phyloP scores from a whole-genome alignment of 1,284 basidiomycete genomes.

The Marasmius tenuissimus region DNA sequence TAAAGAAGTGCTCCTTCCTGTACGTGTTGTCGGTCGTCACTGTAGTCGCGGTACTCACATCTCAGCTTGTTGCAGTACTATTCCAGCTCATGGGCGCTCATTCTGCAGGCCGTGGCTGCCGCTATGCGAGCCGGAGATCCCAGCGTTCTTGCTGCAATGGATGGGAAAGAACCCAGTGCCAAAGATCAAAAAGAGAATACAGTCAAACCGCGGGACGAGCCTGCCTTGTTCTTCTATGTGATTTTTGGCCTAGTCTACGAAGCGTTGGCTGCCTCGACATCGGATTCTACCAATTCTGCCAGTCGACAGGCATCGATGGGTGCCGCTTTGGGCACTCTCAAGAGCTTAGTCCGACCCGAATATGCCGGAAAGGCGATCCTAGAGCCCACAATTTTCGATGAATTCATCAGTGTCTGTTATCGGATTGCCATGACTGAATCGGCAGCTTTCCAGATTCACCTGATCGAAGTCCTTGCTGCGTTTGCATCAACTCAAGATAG shows the following conservation, averaged over 20 bases:
- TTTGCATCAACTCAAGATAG: conserved; percentile 60
- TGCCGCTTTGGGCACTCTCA: conserved; percentile 81
- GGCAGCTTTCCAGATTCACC: conserved; percentile 68
- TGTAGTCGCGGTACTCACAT: not conserved
- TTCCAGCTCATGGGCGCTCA: conserved; percentile 77
- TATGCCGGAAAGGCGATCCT: conserved; percentile 82
- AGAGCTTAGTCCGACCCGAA: conserved; percentile 74
- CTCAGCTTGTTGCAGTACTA: conserved; percentile 71
- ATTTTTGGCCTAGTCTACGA: conserved; percentile 95
- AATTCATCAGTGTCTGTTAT: conserved; percentile 87
- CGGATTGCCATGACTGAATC: conserved; percentile 89
- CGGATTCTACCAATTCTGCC: conserved; percentile 46
- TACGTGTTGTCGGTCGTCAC: conserved; percentile 37
- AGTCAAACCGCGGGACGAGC: conserved; percentile 59
- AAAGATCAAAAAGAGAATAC: conserved; percentile 20
- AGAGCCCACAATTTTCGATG: conserved; percentile 84
- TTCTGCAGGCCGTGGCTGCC: conserved; percentile 86
- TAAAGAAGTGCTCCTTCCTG: conserved; percentile 87
- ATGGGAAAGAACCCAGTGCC: conserved; percentile 57
- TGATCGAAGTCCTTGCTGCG: conserved; percentile 72
- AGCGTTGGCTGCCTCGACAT: conserved; percentile 71
- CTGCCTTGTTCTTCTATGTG: conserved; percentile 83
- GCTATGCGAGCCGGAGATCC: conserved; percentile 75
- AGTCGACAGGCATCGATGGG: conserved; percentile 50
- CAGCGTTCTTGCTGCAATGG: conserved; percentile 76